Percentiles rank a stretch among this genome's conserved stretches.
Evolutionary conservation across 805 yeast species (phyloP).

Genomic region (Nakazawaea wickerhamii): DNA sequence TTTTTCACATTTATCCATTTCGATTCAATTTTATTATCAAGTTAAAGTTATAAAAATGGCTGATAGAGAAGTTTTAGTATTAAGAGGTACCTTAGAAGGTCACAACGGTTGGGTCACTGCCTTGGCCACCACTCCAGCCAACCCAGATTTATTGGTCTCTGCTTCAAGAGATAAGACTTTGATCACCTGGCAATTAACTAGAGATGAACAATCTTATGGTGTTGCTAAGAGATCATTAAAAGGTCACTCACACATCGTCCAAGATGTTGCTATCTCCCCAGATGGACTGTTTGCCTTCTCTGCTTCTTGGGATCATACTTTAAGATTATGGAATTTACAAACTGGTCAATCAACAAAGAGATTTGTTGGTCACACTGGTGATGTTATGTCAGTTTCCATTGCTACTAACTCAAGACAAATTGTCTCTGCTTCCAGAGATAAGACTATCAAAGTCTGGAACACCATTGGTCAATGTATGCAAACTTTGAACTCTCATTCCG

Average conservation of each 20-base stretch:
- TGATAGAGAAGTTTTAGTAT: slow-evolving; percentile 93
- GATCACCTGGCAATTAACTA: slow-evolving; percentile 94
- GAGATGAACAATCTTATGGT: slow-evolving; percentile 97
- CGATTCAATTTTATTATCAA: no score
- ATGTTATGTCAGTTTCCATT: slow-evolving; percentile 95
- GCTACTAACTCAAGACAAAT: slow-evolving; percentile 96
- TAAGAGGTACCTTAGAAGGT: slow-evolving; percentile 98
- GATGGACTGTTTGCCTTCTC: slow-evolving; percentile 98
- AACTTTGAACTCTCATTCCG: slow-evolving; percentile 92
- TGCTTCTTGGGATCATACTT: slow-evolving; percentile 99
- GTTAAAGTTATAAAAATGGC: slow-evolving; percentile 41
- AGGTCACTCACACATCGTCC: slow-evolving; percentile 99
- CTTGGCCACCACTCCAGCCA: slow-evolving; percentile 94
- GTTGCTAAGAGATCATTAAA: slow-evolving; percentile 94
- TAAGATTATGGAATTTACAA: slow-evolving; percentile 96
- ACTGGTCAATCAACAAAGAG: slow-evolving; percentile 91
- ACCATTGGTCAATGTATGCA: slow-evolving; percentile 95
- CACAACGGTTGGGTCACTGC: slow-evolving; percentile 98
- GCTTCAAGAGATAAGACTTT: slow-evolving; percentile 98
- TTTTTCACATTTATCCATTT: slow-evolving; percentile 10
- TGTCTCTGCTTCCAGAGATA: slow-evolving; percentile 98
- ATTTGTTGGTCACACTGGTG: slow-evolving; percentile 97
- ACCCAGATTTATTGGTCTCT: slow-evolving; percentile 97
- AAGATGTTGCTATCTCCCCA: slow-evolving; percentile 95
- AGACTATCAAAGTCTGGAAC: slow-evolving; percentile 99